phyloP scores from a whole-genome alignment of 768 basidiomycete genomes.

The Tulasnella sp. region DNA sequence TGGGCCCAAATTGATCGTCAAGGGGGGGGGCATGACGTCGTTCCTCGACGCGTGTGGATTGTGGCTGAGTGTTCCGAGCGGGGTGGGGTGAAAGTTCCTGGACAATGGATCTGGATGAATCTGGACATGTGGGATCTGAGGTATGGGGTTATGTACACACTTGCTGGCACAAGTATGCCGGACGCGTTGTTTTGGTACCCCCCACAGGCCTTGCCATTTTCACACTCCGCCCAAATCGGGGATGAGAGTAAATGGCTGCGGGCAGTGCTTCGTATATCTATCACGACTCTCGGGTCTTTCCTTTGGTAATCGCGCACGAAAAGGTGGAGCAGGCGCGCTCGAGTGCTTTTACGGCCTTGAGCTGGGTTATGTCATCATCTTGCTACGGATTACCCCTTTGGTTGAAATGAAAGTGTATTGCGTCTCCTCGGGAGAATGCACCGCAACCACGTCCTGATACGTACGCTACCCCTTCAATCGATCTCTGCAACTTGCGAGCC shows the following conservation, averaged over 20 bases:
- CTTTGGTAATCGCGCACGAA: neutral
- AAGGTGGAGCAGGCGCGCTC: neutral
- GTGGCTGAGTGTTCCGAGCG: constrained; percentile 1
- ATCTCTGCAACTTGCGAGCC: neutral
- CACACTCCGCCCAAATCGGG: constrained; percentile 8
- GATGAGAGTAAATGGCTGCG: constrained; percentile 4
- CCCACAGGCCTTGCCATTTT: neutral
- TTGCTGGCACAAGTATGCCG: neutral
- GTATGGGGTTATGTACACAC: constrained; percentile 15
- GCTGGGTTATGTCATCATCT: neutral
- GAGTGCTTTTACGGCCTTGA: neutral
- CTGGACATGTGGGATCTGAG: constrained; percentile 14
- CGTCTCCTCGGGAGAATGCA: neutral
- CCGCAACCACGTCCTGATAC: neutral
- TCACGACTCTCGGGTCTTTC: neutral
- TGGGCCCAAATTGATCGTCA: constrained; percentile 11
- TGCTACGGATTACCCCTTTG: neutral
- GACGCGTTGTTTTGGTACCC: neutral
- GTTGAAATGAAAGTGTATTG: constrained; percentile 7
- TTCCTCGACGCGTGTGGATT: neutral
- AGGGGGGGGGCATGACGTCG: neutral
- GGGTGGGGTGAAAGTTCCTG: neutral
- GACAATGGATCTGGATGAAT: neutral
- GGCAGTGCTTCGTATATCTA: neutral
- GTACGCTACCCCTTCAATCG: neutral